A percentile compares a stretch with the other conserved stretches of the same genome.
Conservation (phyloP, 2,329 filamentous ascomycete genomes). For the Penicillium sp. region DNA sequence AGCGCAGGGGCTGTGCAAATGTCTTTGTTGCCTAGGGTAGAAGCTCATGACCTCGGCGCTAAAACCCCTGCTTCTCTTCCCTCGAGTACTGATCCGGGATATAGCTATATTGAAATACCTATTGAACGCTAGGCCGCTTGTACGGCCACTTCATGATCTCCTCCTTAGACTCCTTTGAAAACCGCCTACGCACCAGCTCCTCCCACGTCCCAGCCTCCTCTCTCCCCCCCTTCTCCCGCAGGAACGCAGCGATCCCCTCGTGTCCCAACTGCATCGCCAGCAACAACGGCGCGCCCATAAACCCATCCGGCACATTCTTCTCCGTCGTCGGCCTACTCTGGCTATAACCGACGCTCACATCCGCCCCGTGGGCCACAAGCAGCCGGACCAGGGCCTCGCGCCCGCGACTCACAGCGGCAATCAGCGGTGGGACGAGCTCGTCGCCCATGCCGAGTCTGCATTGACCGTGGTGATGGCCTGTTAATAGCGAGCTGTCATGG, state of each 20-base stretch:
- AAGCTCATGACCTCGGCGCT: too few species aligned
- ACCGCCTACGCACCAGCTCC: background rate
- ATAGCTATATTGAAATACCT: too few species aligned
- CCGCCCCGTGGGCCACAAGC: slow-evolving; percentile 5
- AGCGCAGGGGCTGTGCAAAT: background rate
- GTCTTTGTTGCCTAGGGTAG: background rate
- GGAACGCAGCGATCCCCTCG: background rate
- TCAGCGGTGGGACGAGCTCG: slow-evolving; percentile 4
- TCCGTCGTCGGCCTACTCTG: background rate
- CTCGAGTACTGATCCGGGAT: too few species aligned
- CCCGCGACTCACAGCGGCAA: background rate
- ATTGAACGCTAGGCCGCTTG: background rate
- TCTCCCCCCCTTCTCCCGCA: background rate
- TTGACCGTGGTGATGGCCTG: background rate
- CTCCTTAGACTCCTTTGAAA: background rate
- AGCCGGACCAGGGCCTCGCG: background rate
- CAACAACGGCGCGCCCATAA: background rate
- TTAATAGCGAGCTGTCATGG: background rate
- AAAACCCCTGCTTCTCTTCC: too few species aligned
- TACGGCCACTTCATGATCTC: background rate
- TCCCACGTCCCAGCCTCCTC: background rate
- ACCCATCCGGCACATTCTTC: background rate
- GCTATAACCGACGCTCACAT: slow-evolving; percentile 1
- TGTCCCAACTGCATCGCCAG: background rate
- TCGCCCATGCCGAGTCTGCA: background rate